Percentiles rank a stretch among this genome's conserved stretches.
Evolutionary conservation across 371 early-diverging fungal genomes (phyloP).

Genomic region (Haplosporangium sp.): DNA sequence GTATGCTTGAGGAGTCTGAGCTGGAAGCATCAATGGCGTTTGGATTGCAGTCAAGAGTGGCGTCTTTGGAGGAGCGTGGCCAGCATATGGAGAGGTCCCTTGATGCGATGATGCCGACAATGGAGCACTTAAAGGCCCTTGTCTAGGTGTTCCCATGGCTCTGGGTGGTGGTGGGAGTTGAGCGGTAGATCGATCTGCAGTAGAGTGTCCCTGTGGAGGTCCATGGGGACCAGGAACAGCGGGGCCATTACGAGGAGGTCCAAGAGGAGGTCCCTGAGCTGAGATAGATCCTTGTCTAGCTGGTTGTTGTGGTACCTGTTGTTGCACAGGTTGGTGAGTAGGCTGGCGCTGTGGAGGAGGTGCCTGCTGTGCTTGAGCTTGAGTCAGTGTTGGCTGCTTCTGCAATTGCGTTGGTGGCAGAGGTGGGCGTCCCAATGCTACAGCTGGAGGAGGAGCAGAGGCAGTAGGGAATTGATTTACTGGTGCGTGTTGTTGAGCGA

Average conservation of each 20-base stretch:
- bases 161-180: conserved; percentile 32
- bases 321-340: conserved; percentile 15
- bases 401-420: conserved; percentile 24
- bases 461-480: conserved; percentile 7
- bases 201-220: conserved; percentile 22
- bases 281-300: conserved; percentile 30
- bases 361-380: neutral
- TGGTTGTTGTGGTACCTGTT: conserved; percentile 15
- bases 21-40: conserved; percentile 50
- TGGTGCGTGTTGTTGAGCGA: neutral
- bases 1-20: conserved; percentile 40
- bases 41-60: conserved; percentile 48
- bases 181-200: conserved; percentile 5
- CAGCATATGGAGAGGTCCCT: conserved; percentile 29
- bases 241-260: neutral
- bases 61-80: conserved; percentile 42
- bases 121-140: conserved; percentile 25
- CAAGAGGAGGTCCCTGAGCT: conserved; percentile 11
- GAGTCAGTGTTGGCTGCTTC: conserved; percentile 1
- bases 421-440: conserved; percentile 33
- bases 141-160: conserved; percentile 24
- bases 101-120: conserved; percentile 26
- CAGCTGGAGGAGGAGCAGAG: conserved; percentile 11
- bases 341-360: conserved; percentile 15
- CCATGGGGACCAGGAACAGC: neutral